Evolutionary conservation across 2,329 filamentous ascomycete genomes (phyloP), one percentile per base, ranked within the genome.

Genomic region (Drechslera avenae): DNA sequence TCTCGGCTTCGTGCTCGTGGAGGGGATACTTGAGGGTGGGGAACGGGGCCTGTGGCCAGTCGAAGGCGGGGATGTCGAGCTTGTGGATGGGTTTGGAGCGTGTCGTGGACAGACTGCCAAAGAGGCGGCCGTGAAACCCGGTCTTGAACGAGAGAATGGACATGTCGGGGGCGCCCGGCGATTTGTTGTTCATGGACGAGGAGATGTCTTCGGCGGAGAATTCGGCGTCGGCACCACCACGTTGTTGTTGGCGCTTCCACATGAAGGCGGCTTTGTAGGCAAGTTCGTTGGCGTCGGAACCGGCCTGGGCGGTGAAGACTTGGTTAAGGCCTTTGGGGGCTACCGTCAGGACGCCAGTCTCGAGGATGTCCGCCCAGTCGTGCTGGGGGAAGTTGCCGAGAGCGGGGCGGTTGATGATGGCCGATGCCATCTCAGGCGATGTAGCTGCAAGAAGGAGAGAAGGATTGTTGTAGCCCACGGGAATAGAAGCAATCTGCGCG

Each of bases 211-310:
- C 85, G 44, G 85, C 76, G 28, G 88, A 89, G 79, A 96, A 96
- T 50, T 93, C 89, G 47, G 87, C 88, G 31, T 87, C 75, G 37
- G 84, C 79, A 6, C 90, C 90, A 60, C 91, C 91, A 55, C 92
- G 89, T 76, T 94, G 85, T 57, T 86, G 82, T 74, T 91, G 89
- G 40, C 89, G 86, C 69, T 88, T 87, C 83, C 88, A 95, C 87
- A 96, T 96, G 79, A 96, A 96, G 41, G 92, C 91, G 7, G 91
- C 91, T 79, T 96, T 96, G 84, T 91, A 96, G 35, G 92, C 92
- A 28, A 90, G 89, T 79, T 96, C 92, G 78, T 96, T 96, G 75
- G 91, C 91, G 68, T 96, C 91, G 16, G 90, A 95, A 55, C 91
- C 91, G 46, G 91, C 85, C 80, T 91, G 88, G 59, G 88, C 90